phyloP scores from a whole-genome alignment of 129 eudicot genomes.

The Heracleum sosnowskyi region DNA sequence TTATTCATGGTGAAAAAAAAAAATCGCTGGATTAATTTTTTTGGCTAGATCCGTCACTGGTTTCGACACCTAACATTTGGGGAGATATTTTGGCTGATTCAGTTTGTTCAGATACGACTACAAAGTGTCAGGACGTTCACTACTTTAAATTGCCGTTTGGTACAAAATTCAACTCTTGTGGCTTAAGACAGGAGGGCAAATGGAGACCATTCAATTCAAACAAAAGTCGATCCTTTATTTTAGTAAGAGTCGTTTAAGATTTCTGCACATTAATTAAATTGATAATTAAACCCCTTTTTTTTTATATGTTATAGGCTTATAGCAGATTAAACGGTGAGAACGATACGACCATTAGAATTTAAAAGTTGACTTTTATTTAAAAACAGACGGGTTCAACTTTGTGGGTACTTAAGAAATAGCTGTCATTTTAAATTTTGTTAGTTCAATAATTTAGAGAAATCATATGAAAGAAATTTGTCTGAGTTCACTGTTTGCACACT shows the following conservation, averaged over 20 bases:
- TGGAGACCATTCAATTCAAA: neutral
- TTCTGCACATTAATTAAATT: too few relatives aligned
- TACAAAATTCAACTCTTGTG: constrained; percentile 1
- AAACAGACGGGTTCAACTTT: neutral
- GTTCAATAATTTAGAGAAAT: too few relatives aligned
- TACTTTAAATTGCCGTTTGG: neutral
- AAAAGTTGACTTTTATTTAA: neutral
- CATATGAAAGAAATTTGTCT: neutral
- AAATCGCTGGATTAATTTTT: too few relatives aligned
- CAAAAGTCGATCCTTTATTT: neutral
- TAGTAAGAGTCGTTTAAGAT: neutral
- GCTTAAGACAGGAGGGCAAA: neutral
- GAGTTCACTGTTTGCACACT: too few relatives aligned
- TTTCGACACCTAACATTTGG: neutral
- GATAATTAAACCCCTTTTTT: too few relatives aligned
- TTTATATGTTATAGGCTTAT: too few relatives aligned
- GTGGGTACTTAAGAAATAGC: neutral
- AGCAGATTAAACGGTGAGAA: neutral
- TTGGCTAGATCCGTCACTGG: too few relatives aligned
- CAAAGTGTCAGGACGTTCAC: neutral
- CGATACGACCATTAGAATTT: too few relatives aligned
- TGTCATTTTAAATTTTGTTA: neutral
- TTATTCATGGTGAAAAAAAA: too few relatives aligned
- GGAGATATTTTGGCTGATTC: neutral
- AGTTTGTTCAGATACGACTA: neutral